A percentile compares a stretch with the other conserved stretches of the same genome.
Conservation (phyloP, 2,329 filamentous ascomycete genomes). For the Neofusicoccum parvum region DNA sequence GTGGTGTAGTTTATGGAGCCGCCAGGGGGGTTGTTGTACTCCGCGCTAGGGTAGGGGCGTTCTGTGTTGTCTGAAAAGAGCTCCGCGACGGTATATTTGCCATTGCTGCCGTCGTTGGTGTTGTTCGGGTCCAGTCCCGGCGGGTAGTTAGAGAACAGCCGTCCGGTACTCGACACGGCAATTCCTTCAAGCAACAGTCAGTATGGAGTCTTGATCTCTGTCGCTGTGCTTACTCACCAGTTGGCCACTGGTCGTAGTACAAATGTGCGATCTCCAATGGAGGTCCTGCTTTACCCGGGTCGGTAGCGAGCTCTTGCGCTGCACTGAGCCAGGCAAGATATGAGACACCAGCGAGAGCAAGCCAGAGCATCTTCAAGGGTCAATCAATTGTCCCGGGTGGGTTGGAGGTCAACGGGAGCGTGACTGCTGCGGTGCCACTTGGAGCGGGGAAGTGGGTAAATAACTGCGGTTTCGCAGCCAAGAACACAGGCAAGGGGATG, state of each 20-base stretch:
- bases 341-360: background rate
- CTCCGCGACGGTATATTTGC: conserved; percentile 54
- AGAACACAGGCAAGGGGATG: background rate
- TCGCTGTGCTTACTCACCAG: conserved; percentile 30
- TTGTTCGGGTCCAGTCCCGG: conserved; percentile 52
- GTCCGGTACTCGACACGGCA: conserved; percentile 53
- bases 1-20: conserved; percentile 56
- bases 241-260: conserved; percentile 55
- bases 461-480: background rate
- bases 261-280: conserved; percentile 52
- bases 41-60: conserved; percentile 44
- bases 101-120: conserved; percentile 43
- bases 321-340: background rate
- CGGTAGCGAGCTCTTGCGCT: conserved; percentile 27
- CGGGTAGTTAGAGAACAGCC: conserved; percentile 57
- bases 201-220: background rate
- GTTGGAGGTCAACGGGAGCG: background rate
- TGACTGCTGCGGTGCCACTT: background rate
- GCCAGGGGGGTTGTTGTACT: conserved; percentile 53
- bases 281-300: conserved; percentile 45
- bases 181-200: conserved; percentile 40
- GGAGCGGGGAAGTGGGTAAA: conserved; percentile 4
- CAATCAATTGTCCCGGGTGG: background rate
- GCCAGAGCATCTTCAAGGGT: conserved; percentile 2
- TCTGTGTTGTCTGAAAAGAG: conserved; percentile 48